Evolutionary conservation across 2,329 filamentous ascomycete species (phyloP).

Genomic region (Elsinoe perseae): DNA sequence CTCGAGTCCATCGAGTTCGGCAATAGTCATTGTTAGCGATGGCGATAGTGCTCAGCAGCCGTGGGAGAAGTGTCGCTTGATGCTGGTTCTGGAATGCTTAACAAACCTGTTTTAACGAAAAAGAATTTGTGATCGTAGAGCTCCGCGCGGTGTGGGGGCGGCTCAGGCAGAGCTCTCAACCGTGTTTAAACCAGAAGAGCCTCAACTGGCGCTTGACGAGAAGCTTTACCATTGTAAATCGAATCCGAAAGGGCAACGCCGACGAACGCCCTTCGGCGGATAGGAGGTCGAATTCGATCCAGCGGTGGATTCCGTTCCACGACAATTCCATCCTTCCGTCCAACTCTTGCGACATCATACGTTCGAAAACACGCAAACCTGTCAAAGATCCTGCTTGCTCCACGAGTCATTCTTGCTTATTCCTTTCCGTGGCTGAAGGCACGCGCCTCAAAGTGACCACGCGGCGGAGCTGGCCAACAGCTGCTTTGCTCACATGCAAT

Average conservation of each 20-base stretch:
- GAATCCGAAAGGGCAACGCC: too few species aligned
- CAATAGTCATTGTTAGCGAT: conserved; percentile 30
- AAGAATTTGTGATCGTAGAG: background rate
- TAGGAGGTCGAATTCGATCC: too few species aligned
- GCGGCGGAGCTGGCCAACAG: background rate
- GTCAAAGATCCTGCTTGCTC: background rate
- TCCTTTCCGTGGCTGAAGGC: background rate
- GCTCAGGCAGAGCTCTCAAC: background rate
- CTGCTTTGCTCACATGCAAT: conserved; percentile 11
- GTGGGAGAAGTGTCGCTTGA: background rate
- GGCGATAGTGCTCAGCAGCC: background rate
- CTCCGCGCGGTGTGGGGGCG: background rate
- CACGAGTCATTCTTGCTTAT: background rate
- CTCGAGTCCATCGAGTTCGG: conserved; percentile 38
- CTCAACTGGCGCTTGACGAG: too few species aligned
- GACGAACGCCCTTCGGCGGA: too few species aligned
- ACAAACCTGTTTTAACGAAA: background rate
- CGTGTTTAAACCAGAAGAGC: background rate
- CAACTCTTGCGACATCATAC: too few species aligned
- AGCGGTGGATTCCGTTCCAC: too few species aligned
- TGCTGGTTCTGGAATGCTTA: background rate
- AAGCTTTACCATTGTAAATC: too few species aligned
- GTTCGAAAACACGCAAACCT: background rate
- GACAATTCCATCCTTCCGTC: too few species aligned
- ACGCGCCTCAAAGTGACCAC: background rate